These are phyloP conservation scores for Leptodontidium sp. DNA, from an alignment of 2,329 filamentous ascomycete genomes.

Conservation along the genomic window DNA sequence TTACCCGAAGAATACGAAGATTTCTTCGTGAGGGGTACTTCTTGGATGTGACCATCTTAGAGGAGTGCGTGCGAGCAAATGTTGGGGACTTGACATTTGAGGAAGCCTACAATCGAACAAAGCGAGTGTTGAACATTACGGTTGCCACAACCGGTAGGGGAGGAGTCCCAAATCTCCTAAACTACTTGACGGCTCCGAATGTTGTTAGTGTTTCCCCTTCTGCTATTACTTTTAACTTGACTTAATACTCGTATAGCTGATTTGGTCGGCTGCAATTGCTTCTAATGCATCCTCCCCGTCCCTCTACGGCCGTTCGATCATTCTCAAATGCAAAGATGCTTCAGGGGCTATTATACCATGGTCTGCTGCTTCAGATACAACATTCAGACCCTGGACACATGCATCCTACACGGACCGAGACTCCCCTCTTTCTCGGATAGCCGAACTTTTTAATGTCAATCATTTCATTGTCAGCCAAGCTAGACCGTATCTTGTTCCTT, in stretches of 20 bases:
- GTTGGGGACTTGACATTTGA: constrained; percentile 92
- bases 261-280: constrained; percentile 66
- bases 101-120: constrained; percentile 87
- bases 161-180: constrained; percentile 84
- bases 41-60: constrained; percentile 81
- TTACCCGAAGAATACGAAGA: constrained; percentile 71
- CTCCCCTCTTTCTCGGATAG: constrained; percentile 67
- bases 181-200: constrained; percentile 92
- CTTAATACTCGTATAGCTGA: constrained; percentile 52
- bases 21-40: constrained; percentile 83
- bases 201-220: constrained; percentile 68
- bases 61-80: constrained; percentile 84
- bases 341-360: constrained; percentile 67
- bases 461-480: constrained; percentile 96
- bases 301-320: constrained; percentile 58
- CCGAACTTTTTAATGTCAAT: constrained; percentile 77
- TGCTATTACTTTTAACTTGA: not conserved
- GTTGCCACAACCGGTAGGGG: constrained; percentile 78
- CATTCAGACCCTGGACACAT: constrained; percentile 63
- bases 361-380: constrained; percentile 57
- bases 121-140: constrained; percentile 90
- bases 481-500: constrained; percentile 86
- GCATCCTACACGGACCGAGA: constrained; percentile 62
- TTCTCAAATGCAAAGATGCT: constrained; percentile 69
- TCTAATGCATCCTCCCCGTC: constrained; percentile 60